Evolutionary conservation across 352 stramenopile genomes (phyloP), one percentile per base, ranked within the genome.

Genomic region (Phytopythium cucurbitacearum): DNA sequence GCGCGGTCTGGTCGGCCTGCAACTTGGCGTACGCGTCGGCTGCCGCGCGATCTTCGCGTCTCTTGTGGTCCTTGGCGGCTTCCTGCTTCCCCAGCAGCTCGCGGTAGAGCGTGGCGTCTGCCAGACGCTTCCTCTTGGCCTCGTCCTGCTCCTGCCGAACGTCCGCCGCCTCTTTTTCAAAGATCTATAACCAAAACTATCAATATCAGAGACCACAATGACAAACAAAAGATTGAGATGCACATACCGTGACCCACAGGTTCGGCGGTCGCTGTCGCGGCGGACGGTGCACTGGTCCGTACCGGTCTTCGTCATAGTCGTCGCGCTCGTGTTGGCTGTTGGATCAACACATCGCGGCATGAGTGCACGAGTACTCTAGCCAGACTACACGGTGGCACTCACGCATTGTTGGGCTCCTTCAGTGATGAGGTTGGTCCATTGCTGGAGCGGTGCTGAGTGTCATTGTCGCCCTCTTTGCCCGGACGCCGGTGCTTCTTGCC

Each of bases 241-340:
- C 10, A 71, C 67, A 16, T 68, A 81, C 71, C 38, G 69, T 61
- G 36, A 80, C 57, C 76, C 76, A 87, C 12, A 87, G 56, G 42
- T 82, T 85, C 32, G 73, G 56, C 28, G 71, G 71, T n/a, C 69
- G 62, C 36, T 70, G 62, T 39, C 76, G 64, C 12, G 73, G 76
- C 10, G 69, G 73, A 2, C 76, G 69, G 8, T 73, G 71, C 45
- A 80, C 59, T 6, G 67, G 45, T 1, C 76, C 73, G 36, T 79
- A 87, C 47, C 69, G 71, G 45, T 87, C 76, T 57, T 82, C 70
- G 48, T 87, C 76, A 50, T 87, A 85, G 7, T 48, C 61, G 40
- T 82, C 72, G 15, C 46, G 46, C 4, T 51, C 34, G 0, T 48
- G 7, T 6, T 48, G 3, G 21, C 9, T 15, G 16, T 48, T 9